Conservation (phyloP, 2,329 filamentous ascomycete genomes). For the Penicillium sp. region DNA sequence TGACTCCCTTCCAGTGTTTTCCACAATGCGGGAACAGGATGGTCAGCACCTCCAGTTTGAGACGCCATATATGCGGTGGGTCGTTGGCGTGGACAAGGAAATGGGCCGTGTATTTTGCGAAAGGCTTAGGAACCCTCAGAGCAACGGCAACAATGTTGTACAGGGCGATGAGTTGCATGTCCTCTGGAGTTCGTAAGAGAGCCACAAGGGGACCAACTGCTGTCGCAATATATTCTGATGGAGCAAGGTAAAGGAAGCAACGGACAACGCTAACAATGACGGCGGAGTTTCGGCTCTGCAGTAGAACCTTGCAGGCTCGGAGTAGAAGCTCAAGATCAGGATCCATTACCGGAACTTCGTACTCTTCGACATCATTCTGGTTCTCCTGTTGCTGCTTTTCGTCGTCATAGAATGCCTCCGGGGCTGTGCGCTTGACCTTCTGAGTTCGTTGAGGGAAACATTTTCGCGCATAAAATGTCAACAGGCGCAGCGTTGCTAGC, state of each 20-base stretch:
- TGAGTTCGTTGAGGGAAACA: constrained; percentile 76
- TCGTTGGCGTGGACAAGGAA: constrained; percentile 84
- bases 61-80: constrained; percentile 75
- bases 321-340: constrained; percentile 80
- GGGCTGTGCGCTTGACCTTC: constrained; percentile 56
- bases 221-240: constrained; percentile 68
- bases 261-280: constrained; percentile 86
- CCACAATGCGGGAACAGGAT: constrained; percentile 84
- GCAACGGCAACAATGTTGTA: constrained; percentile 96
- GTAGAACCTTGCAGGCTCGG: constrained; percentile 74
- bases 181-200: constrained; percentile 76
- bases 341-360: constrained; percentile 66
- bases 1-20: constrained; percentile 74
- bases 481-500: constrained; percentile 74
- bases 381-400: constrained; percentile 50
- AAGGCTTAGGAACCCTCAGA: constrained; percentile 70
- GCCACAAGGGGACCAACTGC: constrained; percentile 84
- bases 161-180: constrained; percentile 85
- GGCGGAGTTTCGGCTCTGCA: constrained; percentile 89
- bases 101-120: constrained; percentile 83
- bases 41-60: constrained; percentile 89
- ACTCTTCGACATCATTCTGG: constrained; percentile 47
- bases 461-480: constrained; percentile 79
- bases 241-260: constrained; percentile 82
- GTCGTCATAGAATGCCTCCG: constrained; percentile 81